Conservation (phyloP, 345 rosid species). For the Angophora floribunda region DNA sequence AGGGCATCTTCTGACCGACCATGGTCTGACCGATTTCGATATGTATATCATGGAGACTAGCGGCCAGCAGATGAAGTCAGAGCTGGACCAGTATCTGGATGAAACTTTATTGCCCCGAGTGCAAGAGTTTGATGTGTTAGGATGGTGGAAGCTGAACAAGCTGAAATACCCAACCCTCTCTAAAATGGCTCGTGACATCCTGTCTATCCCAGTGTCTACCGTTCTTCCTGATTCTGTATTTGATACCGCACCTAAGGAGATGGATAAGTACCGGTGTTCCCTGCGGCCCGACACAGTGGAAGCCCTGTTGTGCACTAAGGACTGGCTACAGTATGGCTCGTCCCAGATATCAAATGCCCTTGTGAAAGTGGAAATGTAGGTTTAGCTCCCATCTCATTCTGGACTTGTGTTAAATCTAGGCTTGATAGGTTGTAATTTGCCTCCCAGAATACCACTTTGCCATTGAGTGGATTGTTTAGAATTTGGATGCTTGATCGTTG, state of each 20-base stretch:
- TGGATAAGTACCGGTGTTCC: conserved; percentile 65
- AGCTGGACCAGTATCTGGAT: conserved; percentile 83
- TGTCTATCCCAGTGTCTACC: conserved; percentile 54
- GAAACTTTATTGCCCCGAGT: conserved; percentile 71
- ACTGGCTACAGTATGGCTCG: conserved; percentile 55
- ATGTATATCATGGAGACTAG: conserved; percentile 71
- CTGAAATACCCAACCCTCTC: conserved; percentile 76
- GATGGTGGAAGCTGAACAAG: conserved; percentile 93
- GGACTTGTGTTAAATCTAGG: not conserved
- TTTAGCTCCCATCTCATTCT: conserved; percentile 6
- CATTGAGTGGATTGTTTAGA: not conserved
- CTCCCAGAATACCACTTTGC: not conserved
- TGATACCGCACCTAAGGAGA: conserved; percentile 38
- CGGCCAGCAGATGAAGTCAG: conserved; percentile 60
- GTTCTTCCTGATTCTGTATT: conserved; percentile 47
- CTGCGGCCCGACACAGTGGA: conserved; percentile 82
- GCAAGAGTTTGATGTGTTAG: conserved; percentile 69
- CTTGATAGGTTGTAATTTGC: conserved; percentile 3
- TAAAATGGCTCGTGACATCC: conserved; percentile 83
- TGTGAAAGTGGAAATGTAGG: conserved; percentile 55
- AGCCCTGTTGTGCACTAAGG: conserved; percentile 84
- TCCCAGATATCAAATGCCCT: conserved; percentile 22
- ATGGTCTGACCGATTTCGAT: conserved; percentile 79
- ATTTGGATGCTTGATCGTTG: not conserved
- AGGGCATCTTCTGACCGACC: conserved; percentile 31